These are phyloP conservation scores for Pythium sp. DNA, from an alignment of 352 stramenopile genomes.

Conservation along the genomic window DNA sequence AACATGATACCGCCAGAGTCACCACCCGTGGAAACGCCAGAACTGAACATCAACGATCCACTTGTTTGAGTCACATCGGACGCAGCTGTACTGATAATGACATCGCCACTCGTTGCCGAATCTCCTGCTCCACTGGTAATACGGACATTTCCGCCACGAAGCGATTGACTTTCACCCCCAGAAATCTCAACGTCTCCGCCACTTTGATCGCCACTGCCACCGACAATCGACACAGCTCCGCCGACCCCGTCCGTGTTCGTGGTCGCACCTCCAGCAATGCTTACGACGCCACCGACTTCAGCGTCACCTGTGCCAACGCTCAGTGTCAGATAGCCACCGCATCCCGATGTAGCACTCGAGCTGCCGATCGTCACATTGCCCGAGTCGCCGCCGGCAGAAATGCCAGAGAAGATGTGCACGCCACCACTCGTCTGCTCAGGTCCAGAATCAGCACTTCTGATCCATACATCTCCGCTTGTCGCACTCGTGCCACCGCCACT, in stretches of 20 bases:
- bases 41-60: conserved; percentile 3
- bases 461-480: conserved; percentile 22
- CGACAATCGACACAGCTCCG: conserved; percentile 22
- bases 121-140: conserved; percentile 12
- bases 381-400: conserved; percentile 16
- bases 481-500: conserved; percentile 20
- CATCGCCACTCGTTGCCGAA: conserved; percentile 4
- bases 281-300: conserved; percentile 17
- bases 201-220: conserved; percentile 16
- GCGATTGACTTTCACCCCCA: conserved; percentile 12
- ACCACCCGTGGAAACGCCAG: conserved; percentile 2
- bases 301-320: conserved; percentile 24
- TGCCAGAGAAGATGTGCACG: conserved; percentile 26
- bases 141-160: conserved; percentile 8
- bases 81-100: conserved; percentile 7
- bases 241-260: conserved; percentile 15
- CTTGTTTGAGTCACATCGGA: conserved; percentile 1
- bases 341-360: conserved; percentile 16
- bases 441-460: conserved; percentile 16
- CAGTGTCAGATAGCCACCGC: conserved; percentile 20
- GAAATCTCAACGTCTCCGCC: conserved; percentile 26
- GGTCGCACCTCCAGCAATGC: conserved; percentile 19
- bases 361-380: conserved; percentile 22
- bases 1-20: conserved; percentile 12
- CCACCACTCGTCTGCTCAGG: conserved; percentile 19